Evolutionary conservation across 2,329 filamentous ascomycete species (phyloP).

Genomic region (Torrubiella hemipterigena): DNA sequence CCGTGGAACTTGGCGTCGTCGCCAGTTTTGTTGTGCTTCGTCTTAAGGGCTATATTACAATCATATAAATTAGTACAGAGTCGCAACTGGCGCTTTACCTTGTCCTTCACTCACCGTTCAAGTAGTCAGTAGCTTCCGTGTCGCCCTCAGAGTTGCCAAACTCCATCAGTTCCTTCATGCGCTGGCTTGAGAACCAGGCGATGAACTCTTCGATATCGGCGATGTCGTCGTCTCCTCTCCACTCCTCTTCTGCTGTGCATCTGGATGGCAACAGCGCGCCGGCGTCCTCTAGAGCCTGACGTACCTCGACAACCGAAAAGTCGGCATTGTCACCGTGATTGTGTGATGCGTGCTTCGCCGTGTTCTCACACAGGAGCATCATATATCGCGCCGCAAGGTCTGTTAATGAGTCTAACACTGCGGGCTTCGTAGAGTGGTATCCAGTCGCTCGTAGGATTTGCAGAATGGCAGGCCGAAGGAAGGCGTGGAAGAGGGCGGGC

Average conservation of each 20-base stretch:
- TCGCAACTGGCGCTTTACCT: too few relatives aligned
- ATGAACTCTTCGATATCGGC: constrained; percentile 69
- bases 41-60: constrained; percentile 57
- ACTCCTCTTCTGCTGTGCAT: constrained; percentile 56
- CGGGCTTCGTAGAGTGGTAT: constrained; percentile 71
- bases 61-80: background rate
- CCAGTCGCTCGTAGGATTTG: constrained; percentile 87
- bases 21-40: constrained; percentile 81
- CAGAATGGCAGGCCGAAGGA: constrained; percentile 76
- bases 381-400: constrained; percentile 80
- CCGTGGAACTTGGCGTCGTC: constrained; percentile 79
- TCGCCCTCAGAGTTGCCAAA: constrained; percentile 63
- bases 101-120: constrained; percentile 41
- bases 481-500: constrained; percentile 51
- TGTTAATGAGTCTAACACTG: constrained; percentile 76
- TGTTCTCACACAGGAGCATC: constrained; percentile 57
- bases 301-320: constrained; percentile 56
- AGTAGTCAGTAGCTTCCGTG: constrained; percentile 55
- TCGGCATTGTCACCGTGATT: constrained; percentile 46
- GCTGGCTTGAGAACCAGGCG: constrained; percentile 62
- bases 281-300: constrained; percentile 73
- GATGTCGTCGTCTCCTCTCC: constrained; percentile 56
- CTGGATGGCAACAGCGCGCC: constrained; percentile 62
- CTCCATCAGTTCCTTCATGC: constrained; percentile 69
- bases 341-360: constrained; percentile 58